Conservation (phyloP, 768 basidiomycete species). For the Phylloporus arenicola region DNA sequence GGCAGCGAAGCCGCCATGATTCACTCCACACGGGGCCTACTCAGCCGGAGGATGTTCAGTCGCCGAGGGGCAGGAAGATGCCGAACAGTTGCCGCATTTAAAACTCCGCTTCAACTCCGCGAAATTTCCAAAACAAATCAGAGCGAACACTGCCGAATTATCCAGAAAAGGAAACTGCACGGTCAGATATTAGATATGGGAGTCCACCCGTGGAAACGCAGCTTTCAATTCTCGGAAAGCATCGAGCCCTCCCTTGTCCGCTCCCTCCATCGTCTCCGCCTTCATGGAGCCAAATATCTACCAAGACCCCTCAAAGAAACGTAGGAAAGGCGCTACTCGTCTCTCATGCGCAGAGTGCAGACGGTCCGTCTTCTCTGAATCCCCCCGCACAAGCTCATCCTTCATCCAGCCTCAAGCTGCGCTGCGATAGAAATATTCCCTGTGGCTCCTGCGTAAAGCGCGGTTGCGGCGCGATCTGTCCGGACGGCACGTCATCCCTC, state of each 20-base stretch:
- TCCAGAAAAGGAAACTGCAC: constrained; percentile 20
- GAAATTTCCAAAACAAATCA: constrained; percentile 8
- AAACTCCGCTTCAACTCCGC: constrained; percentile 21
- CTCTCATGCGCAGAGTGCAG: constrained; percentile 79
- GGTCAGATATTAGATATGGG: constrained; percentile 9
- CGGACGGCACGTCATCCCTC: constrained; percentile 50
- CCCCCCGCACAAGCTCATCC: not conserved
- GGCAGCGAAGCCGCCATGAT: too few relatives aligned
- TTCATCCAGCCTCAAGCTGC: constrained; percentile 26
- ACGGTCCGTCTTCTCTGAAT: constrained; percentile 38
- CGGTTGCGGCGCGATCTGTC: constrained; percentile 77
- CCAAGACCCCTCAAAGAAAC: constrained; percentile 45
- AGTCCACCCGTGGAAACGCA: constrained; percentile 9
- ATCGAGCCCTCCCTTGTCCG: constrained; percentile 4
- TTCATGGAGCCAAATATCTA: constrained; percentile 23
- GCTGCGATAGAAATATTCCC: constrained; percentile 70
- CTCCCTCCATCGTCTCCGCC: not conserved
- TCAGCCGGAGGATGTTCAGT: too few relatives aligned
- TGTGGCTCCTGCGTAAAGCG: constrained; percentile 79
- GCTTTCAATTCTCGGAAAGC: constrained; percentile 1
- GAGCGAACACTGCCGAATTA: constrained; percentile 12
- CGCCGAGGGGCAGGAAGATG: not conserved
- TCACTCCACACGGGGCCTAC: too few relatives aligned
- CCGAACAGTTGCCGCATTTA: constrained; percentile 3
- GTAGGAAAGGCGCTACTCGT: constrained; percentile 67